phyloP scores from a whole-genome alignment of 257 asterid genomes.

The Datura wrightii region DNA sequence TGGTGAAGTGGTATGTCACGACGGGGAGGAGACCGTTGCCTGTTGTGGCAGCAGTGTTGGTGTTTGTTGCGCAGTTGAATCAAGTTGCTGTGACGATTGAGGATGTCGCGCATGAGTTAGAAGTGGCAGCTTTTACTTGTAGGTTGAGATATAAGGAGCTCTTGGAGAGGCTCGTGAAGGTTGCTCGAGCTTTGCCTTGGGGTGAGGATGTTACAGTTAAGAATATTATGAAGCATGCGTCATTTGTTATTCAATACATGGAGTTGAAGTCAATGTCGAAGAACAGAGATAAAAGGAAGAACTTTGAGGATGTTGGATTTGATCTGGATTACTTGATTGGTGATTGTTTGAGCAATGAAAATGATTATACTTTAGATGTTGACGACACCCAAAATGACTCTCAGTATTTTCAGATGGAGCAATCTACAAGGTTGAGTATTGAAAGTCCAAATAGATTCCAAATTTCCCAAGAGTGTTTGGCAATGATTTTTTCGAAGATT shows the following conservation, averaged over 20 bases:
- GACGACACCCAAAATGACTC: conserved; percentile 42
- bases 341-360: conserved; percentile 54
- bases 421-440: conserved; percentile 20
- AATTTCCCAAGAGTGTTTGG: conserved; percentile 67
- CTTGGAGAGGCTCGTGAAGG: conserved; percentile 68
- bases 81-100: conserved; percentile 56
- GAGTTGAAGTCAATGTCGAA: conserved; percentile 70
- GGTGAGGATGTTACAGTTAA: conserved; percentile 74
- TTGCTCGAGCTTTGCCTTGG: conserved; percentile 81
- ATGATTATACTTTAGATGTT: conserved; percentile 36
- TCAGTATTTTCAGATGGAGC: conserved; percentile 53
- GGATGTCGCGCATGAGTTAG: conserved; percentile 59
- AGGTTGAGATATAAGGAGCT: conserved; percentile 73
- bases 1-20: conserved; percentile 84
- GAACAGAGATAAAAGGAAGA: conserved; percentile 33
- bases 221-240: conserved; percentile 71
- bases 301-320: conserved; percentile 41
- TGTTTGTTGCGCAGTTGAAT: conserved; percentile 69
- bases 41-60: conserved; percentile 78
- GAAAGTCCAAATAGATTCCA: conserved; percentile 48
- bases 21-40: conserved; percentile 86
- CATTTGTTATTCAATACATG: conserved; percentile 78
- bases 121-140: conserved; percentile 62
- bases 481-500: conserved; percentile 58
- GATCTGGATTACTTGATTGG: conserved; percentile 61